Base-by-base conservation (phyloP, 2,329 filamentous ascomycete species). In the Didymella glomerata region DNA sequence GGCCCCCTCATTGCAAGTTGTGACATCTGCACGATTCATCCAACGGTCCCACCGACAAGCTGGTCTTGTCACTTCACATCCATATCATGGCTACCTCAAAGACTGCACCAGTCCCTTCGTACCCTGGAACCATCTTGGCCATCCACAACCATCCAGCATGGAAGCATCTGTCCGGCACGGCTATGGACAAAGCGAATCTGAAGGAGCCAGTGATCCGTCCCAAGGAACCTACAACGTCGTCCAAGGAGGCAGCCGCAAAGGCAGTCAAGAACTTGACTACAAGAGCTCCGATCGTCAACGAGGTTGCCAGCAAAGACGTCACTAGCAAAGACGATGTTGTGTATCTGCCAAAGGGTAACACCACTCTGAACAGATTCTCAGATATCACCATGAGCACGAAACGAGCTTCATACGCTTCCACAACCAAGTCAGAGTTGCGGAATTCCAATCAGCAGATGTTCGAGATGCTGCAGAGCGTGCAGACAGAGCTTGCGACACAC, bases 381-480 rank as follows among this genome's bases (percentile, higher is more conserved):
- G 40, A 54, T 27, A 40, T 49, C 11, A 58, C 56, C 10, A 58
- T 20, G 10, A 58, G 41, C 48, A 68, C 70, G 9, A 70, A 66
- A 13, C 64, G 68, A 3, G 61, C 61, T 14, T 74, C 71, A 1
- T 58, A 63, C 20, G 40, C 59, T 4, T 70, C 70, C 3, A 70
- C 68, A 0, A 74, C 67, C 10, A 72, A 73, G 41, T 67, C 68
- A 5, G 58, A 66, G 20, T 61, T 74, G 1, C 64, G 67, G 16
- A 63, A 69, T 14, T 68, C 67, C 10, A 74, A 74, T 32, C 56
- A 66, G 5, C 53, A 66, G n/a, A 53, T 74, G 10, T 57, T 71
- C 14, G 68, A 69, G 24, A 74, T 72, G 62, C 60, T 75, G 2
- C 69, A 72, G 38, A 69, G 64, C 28, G 68, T 74, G 9, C 70